phyloP scores from a whole-genome alignment of 768 basidiomycete genomes.

The Boletus bicolor region DNA sequence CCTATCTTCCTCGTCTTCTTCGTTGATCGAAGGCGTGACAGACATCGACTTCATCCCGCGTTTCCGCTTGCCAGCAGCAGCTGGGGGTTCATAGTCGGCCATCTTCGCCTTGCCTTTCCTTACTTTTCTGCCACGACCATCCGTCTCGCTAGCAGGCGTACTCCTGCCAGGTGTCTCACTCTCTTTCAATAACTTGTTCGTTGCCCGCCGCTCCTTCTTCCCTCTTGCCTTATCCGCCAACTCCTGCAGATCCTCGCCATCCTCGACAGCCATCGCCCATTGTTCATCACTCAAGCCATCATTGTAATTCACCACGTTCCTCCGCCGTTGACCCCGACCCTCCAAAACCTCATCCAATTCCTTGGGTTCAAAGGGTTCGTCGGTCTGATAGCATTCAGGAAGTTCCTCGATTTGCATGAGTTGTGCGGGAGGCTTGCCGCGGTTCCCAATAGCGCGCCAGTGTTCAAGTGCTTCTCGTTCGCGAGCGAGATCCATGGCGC shows the following conservation, averaged over 20 bases:
- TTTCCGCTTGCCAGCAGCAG: conserved; percentile 64
- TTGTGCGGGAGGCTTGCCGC: conserved; percentile 70
- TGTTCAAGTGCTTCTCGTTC: conserved; percentile 58
- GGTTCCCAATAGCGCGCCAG: conserved; percentile 74
- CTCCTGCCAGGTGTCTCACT: conserved; percentile 58
- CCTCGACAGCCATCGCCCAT: conserved; percentile 84
- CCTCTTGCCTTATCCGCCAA: conserved; percentile 62
- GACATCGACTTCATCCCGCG: conserved; percentile 70
- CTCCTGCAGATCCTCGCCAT: conserved; percentile 77
- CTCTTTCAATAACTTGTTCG: conserved; percentile 58
- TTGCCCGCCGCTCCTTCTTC: conserved; percentile 60
- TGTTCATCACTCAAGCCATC: conserved; percentile 94
- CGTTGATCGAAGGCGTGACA: conserved; percentile 67
- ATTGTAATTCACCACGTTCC: conserved; percentile 86
- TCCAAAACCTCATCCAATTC: conserved; percentile 50
- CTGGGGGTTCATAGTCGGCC: conserved; percentile 47
- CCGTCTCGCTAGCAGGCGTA: conserved; percentile 63
- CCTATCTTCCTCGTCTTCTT: conserved; percentile 78
- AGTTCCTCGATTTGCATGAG: conserved; percentile 88
- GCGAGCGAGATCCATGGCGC: conserved; percentile 77
- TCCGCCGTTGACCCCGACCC: conserved; percentile 81
- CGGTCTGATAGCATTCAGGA: conserved; percentile 85
- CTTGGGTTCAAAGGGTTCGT: conserved; percentile 75
- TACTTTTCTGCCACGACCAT: conserved; percentile 50
- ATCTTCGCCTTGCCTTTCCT: conserved; percentile 61